Percentiles rank a stretch among this genome's conserved stretches.
phyloP scores from a whole-genome alignment of 2,329 filamentous ascomycete species.

The Aspergillus ustus region DNA sequence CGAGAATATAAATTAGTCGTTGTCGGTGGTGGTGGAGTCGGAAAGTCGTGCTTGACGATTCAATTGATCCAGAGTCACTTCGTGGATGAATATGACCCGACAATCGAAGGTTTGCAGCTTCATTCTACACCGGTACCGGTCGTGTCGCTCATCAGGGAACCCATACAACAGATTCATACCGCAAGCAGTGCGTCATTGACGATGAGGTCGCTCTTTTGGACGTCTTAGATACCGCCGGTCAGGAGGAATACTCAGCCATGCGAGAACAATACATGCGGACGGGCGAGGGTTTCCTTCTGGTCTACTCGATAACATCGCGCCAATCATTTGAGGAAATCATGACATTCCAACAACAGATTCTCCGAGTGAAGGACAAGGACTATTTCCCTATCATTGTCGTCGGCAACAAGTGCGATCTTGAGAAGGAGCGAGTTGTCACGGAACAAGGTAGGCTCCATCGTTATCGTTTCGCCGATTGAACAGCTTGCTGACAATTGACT shows the following conservation, averaged over 20 bases:
- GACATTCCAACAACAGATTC: conserved; percentile 98
- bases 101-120: conserved; percentile 77
- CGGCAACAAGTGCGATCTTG: conserved; percentile 99
- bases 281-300: conserved; percentile 94
- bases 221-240: conserved; percentile 95
- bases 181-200: conserved; percentile 99
- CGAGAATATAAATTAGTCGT: conserved; percentile 96
- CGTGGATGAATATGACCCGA: conserved; percentile 99
- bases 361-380: conserved; percentile 99
- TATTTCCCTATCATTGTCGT: conserved; percentile 99
- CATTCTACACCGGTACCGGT: conserved; percentile 23
- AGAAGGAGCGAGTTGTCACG: conserved; percentile 86
- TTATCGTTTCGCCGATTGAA: neutral
- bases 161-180: conserved; percentile 79
- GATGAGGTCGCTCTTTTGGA: conserved; percentile 97
- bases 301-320: conserved; percentile 97
- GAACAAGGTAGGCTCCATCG: conserved; percentile 72
- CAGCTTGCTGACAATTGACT: conserved; percentile 9
- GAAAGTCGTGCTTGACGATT: conserved; percentile 98
- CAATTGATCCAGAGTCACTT: conserved; percentile 96
- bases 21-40: conserved; percentile 95
- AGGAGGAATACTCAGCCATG: conserved; percentile 99
- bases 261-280: conserved; percentile 99
- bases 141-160: conserved; percentile 22
- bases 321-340: conserved; percentile 98